These are phyloP conservation scores for Phanerodontia chrysosporium DNA, from an alignment of 768 basidiomycete species.

Conservation along the genomic window DNA sequence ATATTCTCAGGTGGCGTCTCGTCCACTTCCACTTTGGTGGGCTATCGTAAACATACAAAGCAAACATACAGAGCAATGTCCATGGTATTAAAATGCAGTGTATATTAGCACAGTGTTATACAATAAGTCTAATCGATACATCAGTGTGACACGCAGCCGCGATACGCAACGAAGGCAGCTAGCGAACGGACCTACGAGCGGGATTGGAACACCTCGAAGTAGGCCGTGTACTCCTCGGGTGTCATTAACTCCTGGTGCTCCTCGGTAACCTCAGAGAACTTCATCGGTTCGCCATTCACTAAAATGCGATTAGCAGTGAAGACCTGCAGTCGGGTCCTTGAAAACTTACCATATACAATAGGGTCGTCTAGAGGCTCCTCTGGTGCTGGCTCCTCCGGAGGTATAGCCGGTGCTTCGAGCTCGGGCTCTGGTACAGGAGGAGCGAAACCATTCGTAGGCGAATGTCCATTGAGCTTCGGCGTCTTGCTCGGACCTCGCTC, in stretches of 20 bases:
- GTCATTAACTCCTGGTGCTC: constrained; percentile 93
- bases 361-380: constrained; percentile 46
- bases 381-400: constrained; percentile 11
- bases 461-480: constrained; percentile 5
- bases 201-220: constrained; percentile 51
- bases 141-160: not conserved
- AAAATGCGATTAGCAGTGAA: constrained; percentile 8
- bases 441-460: constrained; percentile 3
- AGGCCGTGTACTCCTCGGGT: constrained; percentile 85
- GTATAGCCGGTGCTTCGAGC: constrained; percentile 10
- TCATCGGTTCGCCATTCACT: constrained; percentile 76
- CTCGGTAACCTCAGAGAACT: constrained; percentile 80
- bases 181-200: not conserved
- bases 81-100: constrained; percentile 2
- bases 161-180: not conserved
- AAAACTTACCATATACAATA: constrained; percentile 53
- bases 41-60: no score
- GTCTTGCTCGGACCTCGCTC: constrained; percentile 16
- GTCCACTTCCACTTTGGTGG: no score
- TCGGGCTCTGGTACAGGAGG: constrained; percentile 12
- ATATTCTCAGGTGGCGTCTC: no score
- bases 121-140: constrained; percentile 6
- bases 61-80: not conserved
- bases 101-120: constrained; percentile 7
- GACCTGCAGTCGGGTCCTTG: not conserved